Conservation (phyloP, 2,329 filamentous ascomycete genomes). For the Aspergillus sergii region DNA sequence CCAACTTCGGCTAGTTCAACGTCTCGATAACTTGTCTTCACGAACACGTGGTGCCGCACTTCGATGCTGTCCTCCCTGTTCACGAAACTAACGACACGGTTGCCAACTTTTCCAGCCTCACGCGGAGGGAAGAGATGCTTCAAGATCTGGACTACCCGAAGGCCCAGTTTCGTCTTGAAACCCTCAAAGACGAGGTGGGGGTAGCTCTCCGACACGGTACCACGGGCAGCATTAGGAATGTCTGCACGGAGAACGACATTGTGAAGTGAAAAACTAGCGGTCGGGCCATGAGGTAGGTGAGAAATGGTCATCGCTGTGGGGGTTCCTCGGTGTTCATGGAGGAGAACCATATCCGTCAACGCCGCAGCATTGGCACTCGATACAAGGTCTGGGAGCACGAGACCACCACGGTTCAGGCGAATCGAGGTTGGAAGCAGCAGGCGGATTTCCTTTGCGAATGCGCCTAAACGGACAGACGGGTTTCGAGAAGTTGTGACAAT, state of each 20-base stretch:
- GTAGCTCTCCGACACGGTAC: slow-evolving; percentile 89
- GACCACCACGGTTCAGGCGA: slow-evolving; percentile 86
- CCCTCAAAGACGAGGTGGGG: slow-evolving; percentile 96
- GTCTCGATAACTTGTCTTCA: slow-evolving; percentile 85
- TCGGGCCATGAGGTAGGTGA: slow-evolving; percentile 87
- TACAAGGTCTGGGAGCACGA: slow-evolving; percentile 84
- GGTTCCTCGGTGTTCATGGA: slow-evolving; percentile 90
- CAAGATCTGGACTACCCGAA: slow-evolving; percentile 82
- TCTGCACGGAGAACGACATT: slow-evolving; percentile 93
- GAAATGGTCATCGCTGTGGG: slow-evolving; percentile 87
- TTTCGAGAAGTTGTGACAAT: slow-evolving; percentile 90
- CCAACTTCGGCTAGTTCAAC: slow-evolving; percentile 89
- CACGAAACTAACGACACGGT: slow-evolving; percentile 87
- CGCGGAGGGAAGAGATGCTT: slow-evolving; percentile 94
- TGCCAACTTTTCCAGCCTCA: slow-evolving; percentile 82
- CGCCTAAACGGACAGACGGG: slow-evolving; percentile 79
- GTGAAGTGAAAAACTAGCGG: slow-evolving; percentile 82
- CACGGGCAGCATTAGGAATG: slow-evolving; percentile 82
- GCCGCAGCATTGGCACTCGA: slow-evolving; percentile 77
- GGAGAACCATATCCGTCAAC: slow-evolving; percentile 79
- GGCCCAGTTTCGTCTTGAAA: slow-evolving; percentile 78
- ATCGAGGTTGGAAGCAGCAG: slow-evolving; percentile 82
- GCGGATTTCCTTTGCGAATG: slow-evolving; percentile 90
- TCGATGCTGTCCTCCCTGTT: slow-evolving; percentile 89
- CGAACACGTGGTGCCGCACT: slow-evolving; percentile 90